phyloP scores from a whole-genome alignment of 306 rosid species.

The Astragalus membranaceus region DNA sequence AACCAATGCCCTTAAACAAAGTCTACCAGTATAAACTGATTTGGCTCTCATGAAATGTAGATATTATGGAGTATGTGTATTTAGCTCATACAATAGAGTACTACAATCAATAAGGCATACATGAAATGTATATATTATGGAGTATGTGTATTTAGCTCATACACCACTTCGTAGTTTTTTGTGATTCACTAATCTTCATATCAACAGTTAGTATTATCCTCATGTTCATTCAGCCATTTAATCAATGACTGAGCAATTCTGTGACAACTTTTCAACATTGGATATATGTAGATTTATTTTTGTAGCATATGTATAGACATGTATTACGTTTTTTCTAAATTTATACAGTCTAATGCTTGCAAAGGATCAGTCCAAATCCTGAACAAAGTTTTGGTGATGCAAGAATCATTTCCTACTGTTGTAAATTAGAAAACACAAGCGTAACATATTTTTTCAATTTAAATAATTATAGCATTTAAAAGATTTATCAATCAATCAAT shows the following conservation, averaged over 20 bases:
- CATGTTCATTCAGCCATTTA: not conserved
- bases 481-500: not conserved
- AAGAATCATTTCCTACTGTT: not conserved
- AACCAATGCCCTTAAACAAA: slow-evolving; percentile 2
- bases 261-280: not conserved
- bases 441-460: not conserved
- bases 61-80: not conserved
- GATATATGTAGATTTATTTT: not conserved
- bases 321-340: not conserved
- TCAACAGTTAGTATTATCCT: not conserved
- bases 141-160: not conserved
- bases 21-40: not conserved
- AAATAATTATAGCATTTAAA: not conserved
- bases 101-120: not conserved
- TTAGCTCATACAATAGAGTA: not conserved
- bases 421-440: not conserved
- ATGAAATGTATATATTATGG: not conserved
- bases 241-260: not conserved
- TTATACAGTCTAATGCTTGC: not conserved
- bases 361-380: not conserved
- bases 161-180: not conserved
- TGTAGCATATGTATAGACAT: not conserved
- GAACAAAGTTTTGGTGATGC: not conserved
- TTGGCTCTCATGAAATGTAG: not conserved
- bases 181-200: not conserved